Evolutionary conservation across 2,329 filamentous ascomycete species (phyloP).

Genomic region (Fusarium begoniae): DNA sequence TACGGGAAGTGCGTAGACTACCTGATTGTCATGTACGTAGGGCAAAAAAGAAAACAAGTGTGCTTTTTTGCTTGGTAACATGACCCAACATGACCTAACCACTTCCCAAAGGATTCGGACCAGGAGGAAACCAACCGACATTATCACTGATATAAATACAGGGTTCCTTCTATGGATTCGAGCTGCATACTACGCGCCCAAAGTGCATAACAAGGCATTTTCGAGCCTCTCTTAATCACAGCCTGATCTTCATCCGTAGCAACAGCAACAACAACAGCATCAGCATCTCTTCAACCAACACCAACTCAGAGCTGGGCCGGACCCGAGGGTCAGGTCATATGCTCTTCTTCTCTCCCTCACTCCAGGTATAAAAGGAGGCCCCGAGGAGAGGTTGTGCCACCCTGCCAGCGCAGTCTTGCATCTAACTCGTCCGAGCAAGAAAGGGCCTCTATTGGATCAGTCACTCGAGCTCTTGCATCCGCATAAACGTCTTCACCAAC

Average conservation of each 20-base stretch:
- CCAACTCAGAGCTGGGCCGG: background rate
- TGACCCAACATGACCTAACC: constrained; percentile 7
- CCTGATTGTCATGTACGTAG: background rate
- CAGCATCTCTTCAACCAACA: background rate
- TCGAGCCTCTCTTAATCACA: background rate
- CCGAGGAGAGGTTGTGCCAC: constrained; percentile 18
- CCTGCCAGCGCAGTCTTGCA: constrained; percentile 31
- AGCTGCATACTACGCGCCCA: background rate
- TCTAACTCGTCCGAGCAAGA: background rate
- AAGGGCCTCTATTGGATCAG: background rate
- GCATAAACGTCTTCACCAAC: background rate
- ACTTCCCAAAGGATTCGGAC: background rate
- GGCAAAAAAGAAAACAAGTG: background rate
- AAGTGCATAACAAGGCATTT: constrained; percentile 4
- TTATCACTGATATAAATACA: constrained; percentile 13
- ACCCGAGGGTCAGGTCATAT: background rate
- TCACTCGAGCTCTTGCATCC: background rate
- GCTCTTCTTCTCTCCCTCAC: background rate
- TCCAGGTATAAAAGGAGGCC: constrained; percentile 8
- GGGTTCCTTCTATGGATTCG: background rate
- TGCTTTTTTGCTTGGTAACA: constrained; percentile 12
- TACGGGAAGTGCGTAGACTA: background rate
- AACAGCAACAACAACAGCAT: background rate
- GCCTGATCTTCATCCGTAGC: background rate
- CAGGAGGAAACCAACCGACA: background rate